Evolutionary conservation across 495 filamentous ascomycete genomes (phyloP), one percentile per base, ranked within the genome.

Genomic region (Sporormia fimetaria): DNA sequence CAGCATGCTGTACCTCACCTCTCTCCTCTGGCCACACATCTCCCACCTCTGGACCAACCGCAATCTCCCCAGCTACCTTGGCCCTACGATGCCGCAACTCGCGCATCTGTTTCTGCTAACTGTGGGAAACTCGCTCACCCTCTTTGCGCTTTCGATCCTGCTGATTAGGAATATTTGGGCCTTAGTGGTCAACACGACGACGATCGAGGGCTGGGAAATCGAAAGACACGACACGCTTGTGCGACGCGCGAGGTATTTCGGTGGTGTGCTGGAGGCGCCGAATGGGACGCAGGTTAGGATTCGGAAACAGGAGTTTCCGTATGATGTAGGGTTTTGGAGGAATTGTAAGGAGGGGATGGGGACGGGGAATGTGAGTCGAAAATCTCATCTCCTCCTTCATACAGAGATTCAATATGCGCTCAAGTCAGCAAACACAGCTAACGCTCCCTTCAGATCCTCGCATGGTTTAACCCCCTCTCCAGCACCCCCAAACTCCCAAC

Each of bases 181-280:
- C 16, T 49, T 77, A 2, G 63, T 62, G 6, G 63, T 67, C 17
- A 83, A 83, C 43, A 73, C 68, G 3, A 95, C 87, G 0, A 86
- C 83, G 37, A 96, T 98, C 51, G 90, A 98, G 58, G 70, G 73
- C 20, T 95, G 87, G 88, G 87, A 94, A 55, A 79, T 87, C 31
- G 86, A 90, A 53, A 68, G 87, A 9, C 88, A 96, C 61, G 74
- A 82, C 29, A 76, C 78, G 2, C 67, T 90, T 2, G 64, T 92
- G 4, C 63, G 72, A 7, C 67, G 76, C 47, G 68, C 78, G 42
- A 55, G 69, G 21, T 62, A 69, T 33, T 62, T 68, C 10, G 71
- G 78, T 4, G 73, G 76, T 1, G 74, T 65, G 34, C 61, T 83
- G 2, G 62, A 74, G 32, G 76, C 69, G 0, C 79, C 78, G 5